Evolutionary conservation across 768 basidiomycete genomes (phyloP).

Genomic region (Lentinula raphanica): DNA sequence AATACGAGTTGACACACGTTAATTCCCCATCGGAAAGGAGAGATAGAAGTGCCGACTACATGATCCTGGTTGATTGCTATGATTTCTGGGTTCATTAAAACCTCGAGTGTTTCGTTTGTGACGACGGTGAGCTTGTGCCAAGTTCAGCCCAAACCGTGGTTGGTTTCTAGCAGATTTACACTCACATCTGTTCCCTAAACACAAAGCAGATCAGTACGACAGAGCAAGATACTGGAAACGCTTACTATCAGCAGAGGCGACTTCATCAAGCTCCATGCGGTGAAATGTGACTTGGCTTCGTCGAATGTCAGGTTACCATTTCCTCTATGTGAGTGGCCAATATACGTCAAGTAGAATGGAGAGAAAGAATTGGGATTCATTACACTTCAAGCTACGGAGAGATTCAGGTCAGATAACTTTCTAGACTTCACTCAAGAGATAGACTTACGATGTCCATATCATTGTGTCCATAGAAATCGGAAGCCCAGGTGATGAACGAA

Average conservation of each 20-base stretch:
- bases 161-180: not conserved
- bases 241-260: slow-evolving; percentile 55
- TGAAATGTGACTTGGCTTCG: slow-evolving; percentile 66
- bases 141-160: not conserved
- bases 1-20: slow-evolving; percentile 37
- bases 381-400: slow-evolving; percentile 48
- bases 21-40: slow-evolving; percentile 67
- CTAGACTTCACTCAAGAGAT: not conserved
- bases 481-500: slow-evolving; percentile 57
- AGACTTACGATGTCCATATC: slow-evolving; percentile 60
- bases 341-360: not conserved
- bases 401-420: not conserved
- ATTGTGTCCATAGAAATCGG: slow-evolving; percentile 64
- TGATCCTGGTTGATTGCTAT: slow-evolving; percentile 69
- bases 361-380: not conserved
- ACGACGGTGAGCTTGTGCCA: slow-evolving; percentile 41
- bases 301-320: slow-evolving; percentile 59
- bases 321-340: slow-evolving; percentile 35
- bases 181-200: slow-evolving; percentile 31
- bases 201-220: not conserved
- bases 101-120: slow-evolving; percentile 43
- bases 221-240: not conserved
- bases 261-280: slow-evolving; percentile 69
- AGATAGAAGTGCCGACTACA: slow-evolving; percentile 51
- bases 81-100: slow-evolving; percentile 59